Evolutionary conservation across 2,329 filamentous ascomycete genomes (phyloP), one percentile per base, ranked within the genome.

Genomic region (Stagonosporopsis rhizophila): DNA sequence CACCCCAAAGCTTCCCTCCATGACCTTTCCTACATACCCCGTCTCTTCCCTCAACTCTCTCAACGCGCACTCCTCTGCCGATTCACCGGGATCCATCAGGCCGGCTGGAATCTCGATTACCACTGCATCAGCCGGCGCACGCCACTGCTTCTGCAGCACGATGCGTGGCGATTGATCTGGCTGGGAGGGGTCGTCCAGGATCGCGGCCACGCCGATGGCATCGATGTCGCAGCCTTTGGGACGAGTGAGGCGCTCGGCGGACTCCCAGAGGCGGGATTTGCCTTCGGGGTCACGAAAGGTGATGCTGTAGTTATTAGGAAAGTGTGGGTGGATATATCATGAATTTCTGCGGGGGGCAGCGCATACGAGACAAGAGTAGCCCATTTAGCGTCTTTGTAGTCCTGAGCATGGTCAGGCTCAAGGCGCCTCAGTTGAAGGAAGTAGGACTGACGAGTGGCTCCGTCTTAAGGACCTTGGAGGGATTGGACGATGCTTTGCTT

Each of bases 151-250:
- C 58, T 78, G 75, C 4, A 78, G 65, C 2, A 78, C 58, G 23
- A 78, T 75, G 2, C 62, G 65, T n/a, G 75, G 75, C 5, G 64
- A 59, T 6, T 66, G 62, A 25, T 70, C 42, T 8, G 72, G 68
- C 19, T 70, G 66, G 7, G 66, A 60, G 6, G 73, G 69, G 39
- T 75, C 65, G 51, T 73, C 66, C 1, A 92, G 78, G 60, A 92
- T 84, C 38, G 88, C 89, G 15, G 90, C 81, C 54, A 92, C 90
- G 57, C 88, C 88, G 14, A 92, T 88, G 48, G 87, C 89, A 66
- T 92, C 89, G 49, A 91, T 87, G 30, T 85, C 83, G 54, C 81
- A 81, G 60, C 75, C 80, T 52, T 80, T 78, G 12, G 88, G 87
- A 3, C 89, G 84, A 0, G 89, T 91, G 27, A 82, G 82, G n/a